These are phyloP conservation scores for Alternaria arborescens DNA, from an alignment of 2,329 filamentous ascomycete genomes.

Conservation along the genomic window DNA sequence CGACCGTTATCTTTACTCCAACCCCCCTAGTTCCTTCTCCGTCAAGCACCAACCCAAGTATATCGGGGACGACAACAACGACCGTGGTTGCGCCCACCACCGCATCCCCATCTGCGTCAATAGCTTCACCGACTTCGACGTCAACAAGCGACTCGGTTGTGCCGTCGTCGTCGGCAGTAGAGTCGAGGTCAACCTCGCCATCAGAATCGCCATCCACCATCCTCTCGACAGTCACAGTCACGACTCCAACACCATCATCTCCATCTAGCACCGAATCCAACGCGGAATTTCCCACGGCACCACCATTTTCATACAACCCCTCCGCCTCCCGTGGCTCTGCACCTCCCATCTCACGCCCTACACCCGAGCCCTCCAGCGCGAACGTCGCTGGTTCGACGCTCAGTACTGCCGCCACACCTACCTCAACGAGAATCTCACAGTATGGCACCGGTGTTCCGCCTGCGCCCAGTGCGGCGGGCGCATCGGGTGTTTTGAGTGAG, in stretches of 20 bases:
- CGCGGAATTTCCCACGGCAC: slow-evolving; percentile 2
- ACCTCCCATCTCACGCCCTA: slow-evolving; percentile 10
- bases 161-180: neutral
- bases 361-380: slow-evolving; percentile 13
- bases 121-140: neutral
- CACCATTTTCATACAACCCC: slow-evolving; percentile 14
- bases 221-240: neutral
- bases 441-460: slow-evolving; percentile 32
- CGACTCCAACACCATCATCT: neutral
- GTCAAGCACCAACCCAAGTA: neutral
- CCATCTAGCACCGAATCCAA: neutral
- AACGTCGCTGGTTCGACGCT: slow-evolving; percentile 19
- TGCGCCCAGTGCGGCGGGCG: slow-evolving; percentile 37
- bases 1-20: neutral
- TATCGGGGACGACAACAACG: neutral
- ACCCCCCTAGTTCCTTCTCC: neutral
- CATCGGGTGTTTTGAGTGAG: slow-evolving; percentile 9
- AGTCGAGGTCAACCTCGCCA: neutral
- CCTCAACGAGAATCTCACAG: slow-evolving; percentile 19
- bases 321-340: slow-evolving; percentile 16
- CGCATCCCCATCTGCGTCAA: neutral
- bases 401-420: slow-evolving; percentile 23
- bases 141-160: neutral
- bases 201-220: neutral
- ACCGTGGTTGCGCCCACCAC: neutral